Percentiles rank a stretch among this genome's conserved stretches.
Evolutionary conservation across 2,329 filamentous ascomycete species (phyloP).

Genomic region (Claviceps digitariae): DNA sequence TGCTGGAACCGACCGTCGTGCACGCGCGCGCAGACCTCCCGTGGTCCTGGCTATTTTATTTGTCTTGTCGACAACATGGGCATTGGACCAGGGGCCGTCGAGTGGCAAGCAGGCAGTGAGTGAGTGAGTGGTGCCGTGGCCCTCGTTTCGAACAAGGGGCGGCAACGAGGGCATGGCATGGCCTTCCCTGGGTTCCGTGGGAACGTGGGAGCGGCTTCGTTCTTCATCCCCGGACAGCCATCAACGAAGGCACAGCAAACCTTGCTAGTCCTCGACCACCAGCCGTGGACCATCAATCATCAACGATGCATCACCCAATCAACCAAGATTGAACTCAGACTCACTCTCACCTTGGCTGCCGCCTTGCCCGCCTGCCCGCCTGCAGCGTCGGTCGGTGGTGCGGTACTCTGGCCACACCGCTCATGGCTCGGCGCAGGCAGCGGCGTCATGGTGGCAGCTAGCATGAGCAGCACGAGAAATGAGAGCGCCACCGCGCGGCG

Average conservation of each 20-base stretch:
- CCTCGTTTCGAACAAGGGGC: constrained; percentile 5
- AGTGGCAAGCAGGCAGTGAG: constrained; percentile 1
- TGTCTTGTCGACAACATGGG: constrained; percentile 4
- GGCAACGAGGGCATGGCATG: constrained; percentile 7
- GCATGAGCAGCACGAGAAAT: constrained; percentile 1
- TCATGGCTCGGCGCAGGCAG: constrained; percentile 8
- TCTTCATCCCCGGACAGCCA: neutral
- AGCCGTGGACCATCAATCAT: neutral
- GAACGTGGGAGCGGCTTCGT: constrained; percentile 3
- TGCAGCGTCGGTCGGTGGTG: neutral
- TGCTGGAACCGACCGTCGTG: constrained; percentile 3
- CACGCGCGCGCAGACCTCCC: constrained; percentile 2
- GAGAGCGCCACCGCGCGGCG: constrained; percentile 1
- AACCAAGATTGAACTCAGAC: neutral
- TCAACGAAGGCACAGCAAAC: neutral
- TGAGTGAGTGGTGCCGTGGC: neutral
- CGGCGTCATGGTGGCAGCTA: constrained; percentile 2
- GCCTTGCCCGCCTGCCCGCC: too few species aligned
- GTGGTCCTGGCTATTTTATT: constrained; percentile 3
- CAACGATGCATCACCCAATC: too few species aligned
- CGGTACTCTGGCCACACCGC: constrained; percentile 17
- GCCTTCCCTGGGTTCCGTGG: constrained; percentile 3
- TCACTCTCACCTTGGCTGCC: neutral
- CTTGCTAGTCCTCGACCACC: neutral
- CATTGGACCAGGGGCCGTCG: constrained; percentile 1